Base-by-base conservation (phyloP, 257 asterid genomes). In the Solanum piurae region DNA sequence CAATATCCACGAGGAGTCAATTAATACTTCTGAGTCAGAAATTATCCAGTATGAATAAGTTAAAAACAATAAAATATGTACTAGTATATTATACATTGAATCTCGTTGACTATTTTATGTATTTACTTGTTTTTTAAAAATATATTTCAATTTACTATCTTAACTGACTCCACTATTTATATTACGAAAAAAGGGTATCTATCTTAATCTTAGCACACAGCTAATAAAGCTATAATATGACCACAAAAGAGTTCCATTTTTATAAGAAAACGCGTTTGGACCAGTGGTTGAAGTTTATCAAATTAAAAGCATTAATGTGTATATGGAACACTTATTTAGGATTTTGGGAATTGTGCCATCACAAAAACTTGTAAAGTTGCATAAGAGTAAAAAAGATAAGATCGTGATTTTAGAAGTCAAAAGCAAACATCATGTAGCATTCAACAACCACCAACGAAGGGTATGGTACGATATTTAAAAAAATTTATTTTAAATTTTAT, bases 181-280 rank as follows among this genome's bases (percentile, higher is more conserved):
- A n/a, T 25, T 76, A 40, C 1, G 7, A 44, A 40, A 76, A 76
- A 23, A 40, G 5, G 64, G 18, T 6, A 29, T 49, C 44, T 64
- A 49, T 82, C 31, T 82, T 82, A 49, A 49, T 82, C 86, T 25
- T 29, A 18, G 85, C 34, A 46, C 66, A 79, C 27, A 18, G 55
- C 62, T 79, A 79, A 79, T 42, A 80, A 80, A 80, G 69, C 69
- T 49, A 80, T 13, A 23, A 40, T 31, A 46, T 27, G 86, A 49
- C 42, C 29, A 82, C 44, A 82, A 23, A 49, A 31, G 44, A 40
- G 83, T 42, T n/a, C 38, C 34, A 13, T 13, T 44, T 74, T 14
- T 9, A 5, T 80, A 80, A 49, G 20, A 31, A 82, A 82, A 82
- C 71, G 69, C 71, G 86, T 82, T 27, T 49, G 86, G 44, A 82